Evolutionary conservation across 2,329 filamentous ascomycete genomes (phyloP).

Genomic region (Cadophora gregata): DNA sequence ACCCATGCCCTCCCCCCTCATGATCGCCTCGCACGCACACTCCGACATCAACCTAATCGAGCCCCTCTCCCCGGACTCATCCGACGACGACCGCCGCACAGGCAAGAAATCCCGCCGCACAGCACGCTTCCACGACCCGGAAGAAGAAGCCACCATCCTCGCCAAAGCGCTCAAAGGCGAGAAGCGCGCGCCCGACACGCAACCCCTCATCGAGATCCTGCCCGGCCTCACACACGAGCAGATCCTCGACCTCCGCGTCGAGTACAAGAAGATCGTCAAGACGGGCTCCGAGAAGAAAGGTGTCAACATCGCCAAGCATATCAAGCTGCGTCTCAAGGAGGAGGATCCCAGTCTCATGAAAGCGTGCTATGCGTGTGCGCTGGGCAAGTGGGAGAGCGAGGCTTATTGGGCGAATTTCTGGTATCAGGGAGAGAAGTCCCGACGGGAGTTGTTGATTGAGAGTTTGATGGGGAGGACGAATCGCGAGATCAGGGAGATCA

Average conservation of each 20-base stretch:
- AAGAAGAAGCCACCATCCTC: conserved; percentile 77
- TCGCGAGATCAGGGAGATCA: conserved; percentile 85
- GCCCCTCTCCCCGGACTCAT: conserved; percentile 58
- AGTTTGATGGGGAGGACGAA: conserved; percentile 89
- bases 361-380: conserved; percentile 85
- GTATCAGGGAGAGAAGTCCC: conserved; percentile 87
- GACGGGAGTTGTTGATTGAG: conserved; percentile 91
- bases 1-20: conserved; percentile 86
- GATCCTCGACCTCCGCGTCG: conserved; percentile 80
- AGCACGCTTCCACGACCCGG: conserved; percentile 83
- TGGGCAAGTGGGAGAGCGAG: conserved; percentile 91
- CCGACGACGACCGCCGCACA: conserved; percentile 55
- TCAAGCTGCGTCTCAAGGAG: conserved; percentile 77
- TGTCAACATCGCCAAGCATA: conserved; percentile 86
- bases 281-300: conserved; percentile 74
- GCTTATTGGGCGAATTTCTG: conserved; percentile 98
- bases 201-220: conserved; percentile 80
- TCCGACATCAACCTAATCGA: conserved; percentile 55
- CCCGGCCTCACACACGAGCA: conserved; percentile 87
- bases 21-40: conserved; percentile 55
- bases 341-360: conserved; percentile 82
- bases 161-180: conserved; percentile 71
- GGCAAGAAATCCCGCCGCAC: conserved; percentile 53
- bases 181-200: conserved; percentile 66
- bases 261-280: conserved; percentile 92